Evolutionary conservation across 2,329 filamentous ascomycete genomes (phyloP), one percentile per base, ranked within the genome.

Genomic region (Aspergillus pseudotamarii): DNA sequence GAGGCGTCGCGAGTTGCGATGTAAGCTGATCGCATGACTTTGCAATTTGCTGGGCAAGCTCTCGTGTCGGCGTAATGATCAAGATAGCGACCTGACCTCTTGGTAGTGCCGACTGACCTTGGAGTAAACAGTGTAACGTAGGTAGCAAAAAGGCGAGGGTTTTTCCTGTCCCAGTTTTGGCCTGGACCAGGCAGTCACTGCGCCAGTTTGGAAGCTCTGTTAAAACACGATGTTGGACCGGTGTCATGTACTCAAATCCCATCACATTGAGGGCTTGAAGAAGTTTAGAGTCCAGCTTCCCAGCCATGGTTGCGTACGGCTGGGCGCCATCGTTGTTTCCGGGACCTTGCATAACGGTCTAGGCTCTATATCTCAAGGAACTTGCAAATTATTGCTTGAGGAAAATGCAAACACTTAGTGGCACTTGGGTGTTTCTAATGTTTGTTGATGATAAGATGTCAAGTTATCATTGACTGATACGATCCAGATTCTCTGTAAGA

Each of bases 211-310:
- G 83, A 30, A 86, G 76, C 64, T 84, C 80, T 3, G 76, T 81
- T 61, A 86, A 73, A 6, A 85, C 83, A 70, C 82, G 82, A 57
- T 84, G 79, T 68, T 86, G 84, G 14, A 86, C 84, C 3, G 84
- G 82, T 8, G 82, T 83, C 83, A 85, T 85, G 67, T 61, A 66
- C n/a, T 71, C 66, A 59, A 79, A 78, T 0, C 69, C 71, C 72
- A 75, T 72, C 60, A 73, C 72, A 11, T 71, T 65, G 28, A 79
- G 63, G 54, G 71, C 75, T 64, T 76, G 61, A 6, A 78, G 67
- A 8, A 79, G 72, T 57, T 67, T 65, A 9, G 75, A 43, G 59
- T 79, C 72, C 38, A 79, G 69, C 65, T 73, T 76, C 14, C 76
- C 75, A 61, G 74, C 68, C 75, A 78, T 75, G 21, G 64, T 64